Evolutionary conservation across 208 protist genomes (phyloP), one percentile per base, ranked within the genome.

Genomic region (Herpetomonas muscarum): DNA sequence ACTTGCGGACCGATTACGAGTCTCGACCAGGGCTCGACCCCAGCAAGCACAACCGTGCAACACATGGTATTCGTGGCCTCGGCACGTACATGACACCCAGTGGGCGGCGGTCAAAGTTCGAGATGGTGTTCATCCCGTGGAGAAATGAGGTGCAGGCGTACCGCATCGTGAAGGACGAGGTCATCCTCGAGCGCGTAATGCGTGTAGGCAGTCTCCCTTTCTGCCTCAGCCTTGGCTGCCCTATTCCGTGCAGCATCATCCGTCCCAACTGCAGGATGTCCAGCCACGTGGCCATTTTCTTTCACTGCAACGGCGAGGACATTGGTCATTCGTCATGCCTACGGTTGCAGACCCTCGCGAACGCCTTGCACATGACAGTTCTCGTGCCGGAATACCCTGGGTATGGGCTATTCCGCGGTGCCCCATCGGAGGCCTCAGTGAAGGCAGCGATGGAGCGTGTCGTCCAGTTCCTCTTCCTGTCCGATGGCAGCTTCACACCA

Each of bases 271-370:
- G 62, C 31, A 52, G 67, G 60, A 76, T 76, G 74, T 80, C 74
- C 1, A 80, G 74, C 57, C 74, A 80, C 58, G 52, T 80, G 13
- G 54, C 46, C 32, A 46, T 80, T 36, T 72, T 74, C 56, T 80
- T 75, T 51, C 67, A 80, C 45, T 80, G 67, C 61, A 80, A 76
- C 60, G 74, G 74, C 26, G 74, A 80, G 57, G 67, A 80, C 61
- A 76, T 80, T 58, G 72, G 72, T 12, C 37, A 53, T 19, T 58
- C 53, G 26, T 64, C 57, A n/a, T 67, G 55, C 47, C 24, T 59
- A 54, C 72, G 72, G 10, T 58, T 79, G 6, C 22, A 64, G 48
- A 65, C 66, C 3, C 37, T 79, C 24, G 74, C 67, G 24, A 80
- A 80, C 54, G 74, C 68, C 25, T 50, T 80, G 45, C 74, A 80